Conservation (phyloP, 257 asterid genomes). For the Solanum gracilifrons region DNA sequence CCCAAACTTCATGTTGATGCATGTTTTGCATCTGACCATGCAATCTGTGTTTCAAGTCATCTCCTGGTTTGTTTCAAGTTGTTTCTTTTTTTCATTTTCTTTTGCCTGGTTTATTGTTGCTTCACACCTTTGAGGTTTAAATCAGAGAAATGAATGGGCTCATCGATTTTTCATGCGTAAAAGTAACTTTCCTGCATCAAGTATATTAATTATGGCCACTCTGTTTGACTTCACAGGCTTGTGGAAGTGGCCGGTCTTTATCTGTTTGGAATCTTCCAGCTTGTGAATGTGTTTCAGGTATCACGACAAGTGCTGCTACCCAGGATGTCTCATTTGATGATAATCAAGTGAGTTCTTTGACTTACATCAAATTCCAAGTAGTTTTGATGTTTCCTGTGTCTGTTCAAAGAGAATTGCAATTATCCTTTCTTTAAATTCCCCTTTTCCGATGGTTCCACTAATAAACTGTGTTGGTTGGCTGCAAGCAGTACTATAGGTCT, state of each 20-base stretch:
- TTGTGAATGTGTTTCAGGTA: conserved; percentile 56
- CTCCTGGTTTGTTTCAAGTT: neutral
- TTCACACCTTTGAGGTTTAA: neutral
- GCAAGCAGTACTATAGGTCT: neutral
- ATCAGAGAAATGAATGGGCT: neutral
- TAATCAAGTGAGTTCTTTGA: conserved; percentile 54
- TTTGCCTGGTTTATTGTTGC: neutral
- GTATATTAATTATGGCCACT: neutral
- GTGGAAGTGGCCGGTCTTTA: conserved; percentile 76
- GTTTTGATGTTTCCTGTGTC: neutral
- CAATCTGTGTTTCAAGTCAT: neutral
- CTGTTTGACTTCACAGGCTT: conserved; percentile 37
- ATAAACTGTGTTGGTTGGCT: neutral
- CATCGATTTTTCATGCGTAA: neutral
- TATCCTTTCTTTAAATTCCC: neutral
- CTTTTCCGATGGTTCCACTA: neutral
- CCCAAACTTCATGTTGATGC: neutral
- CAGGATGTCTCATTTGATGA: conserved; percentile 73
- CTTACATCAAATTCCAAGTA: neutral
- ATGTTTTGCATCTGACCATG: neutral
- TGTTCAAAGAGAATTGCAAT: conserved; percentile 1
- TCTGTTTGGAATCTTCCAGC: conserved; percentile 95
- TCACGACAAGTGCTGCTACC: conserved; percentile 36
- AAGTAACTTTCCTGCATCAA: neutral
- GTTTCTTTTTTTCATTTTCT: neutral